These are phyloP conservation scores for Rhododendron molle DNA, from an alignment of 148 eudicot genomes.

Conservation along the genomic window DNA sequence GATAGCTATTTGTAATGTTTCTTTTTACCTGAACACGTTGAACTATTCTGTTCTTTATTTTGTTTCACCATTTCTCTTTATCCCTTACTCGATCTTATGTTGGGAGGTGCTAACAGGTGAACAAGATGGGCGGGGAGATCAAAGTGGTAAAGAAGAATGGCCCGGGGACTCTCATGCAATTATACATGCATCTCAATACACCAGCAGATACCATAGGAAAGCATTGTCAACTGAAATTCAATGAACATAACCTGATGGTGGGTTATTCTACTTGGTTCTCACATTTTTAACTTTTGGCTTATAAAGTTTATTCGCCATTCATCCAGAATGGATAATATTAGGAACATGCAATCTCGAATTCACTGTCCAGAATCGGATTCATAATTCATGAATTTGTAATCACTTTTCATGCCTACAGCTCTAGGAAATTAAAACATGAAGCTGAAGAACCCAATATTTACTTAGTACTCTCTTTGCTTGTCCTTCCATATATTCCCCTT, in stretches of 20 bases:
- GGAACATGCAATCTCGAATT: not conserved
- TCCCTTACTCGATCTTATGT: conserved; percentile 7
- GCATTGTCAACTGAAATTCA: conserved; percentile 39
- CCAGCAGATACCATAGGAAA: conserved; percentile 39
- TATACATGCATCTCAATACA: conserved; percentile 58
- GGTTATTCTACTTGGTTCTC: conserved; percentile 18
- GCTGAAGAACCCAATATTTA: not conserved
- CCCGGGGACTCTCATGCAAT: conserved; percentile 74
- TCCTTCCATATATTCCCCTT: not conserved
- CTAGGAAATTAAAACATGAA: not conserved
- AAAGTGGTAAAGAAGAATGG: conserved; percentile 82
- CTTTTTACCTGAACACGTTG: not conserved
- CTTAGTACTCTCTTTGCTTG: not conserved
- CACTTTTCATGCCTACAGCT: not conserved
- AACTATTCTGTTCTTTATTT: not conserved
- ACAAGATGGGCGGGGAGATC: conserved; percentile 95
- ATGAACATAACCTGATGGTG: conserved; percentile 51
- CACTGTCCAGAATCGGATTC: not conserved
- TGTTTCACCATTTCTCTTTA: not conserved
- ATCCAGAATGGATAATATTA: not conserved
- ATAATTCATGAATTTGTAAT: not conserved
- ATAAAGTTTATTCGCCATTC: not conserved
- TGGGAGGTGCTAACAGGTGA: conserved; percentile 44
- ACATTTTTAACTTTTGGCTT: not conserved
- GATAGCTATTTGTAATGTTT: not conserved